A percentile compares a stretch with the other conserved stretches of the same genome.
These are phyloP conservation scores for Lasiosphaeris hirsuta DNA, from an alignment of 495 filamentous ascomycete genomes.

Conservation along the genomic window DNA sequence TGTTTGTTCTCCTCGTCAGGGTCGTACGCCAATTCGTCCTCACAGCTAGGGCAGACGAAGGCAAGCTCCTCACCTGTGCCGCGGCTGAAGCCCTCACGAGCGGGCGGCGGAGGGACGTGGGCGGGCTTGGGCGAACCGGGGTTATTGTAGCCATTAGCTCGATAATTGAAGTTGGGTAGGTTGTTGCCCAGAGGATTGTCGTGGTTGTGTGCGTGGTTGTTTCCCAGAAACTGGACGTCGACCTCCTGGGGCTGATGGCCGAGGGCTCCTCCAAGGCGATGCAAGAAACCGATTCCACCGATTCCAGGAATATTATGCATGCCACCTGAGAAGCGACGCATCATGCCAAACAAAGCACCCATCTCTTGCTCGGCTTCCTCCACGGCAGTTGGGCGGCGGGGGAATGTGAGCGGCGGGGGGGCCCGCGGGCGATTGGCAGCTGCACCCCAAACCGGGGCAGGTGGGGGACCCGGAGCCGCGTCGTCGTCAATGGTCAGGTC, in stretches of 20 bases:
- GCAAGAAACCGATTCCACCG: slow-evolving; percentile 1
- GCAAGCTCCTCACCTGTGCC: slow-evolving; percentile 38
- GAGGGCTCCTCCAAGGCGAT: slow-evolving; percentile 1
- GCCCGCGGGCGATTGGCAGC: not conserved
- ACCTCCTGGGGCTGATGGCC: slow-evolving; percentile 13
- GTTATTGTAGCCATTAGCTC: slow-evolving; percentile 22
- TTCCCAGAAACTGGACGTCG: slow-evolving; percentile 18
- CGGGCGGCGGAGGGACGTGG: slow-evolving; percentile 32
- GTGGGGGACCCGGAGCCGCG: slow-evolving; percentile 20
- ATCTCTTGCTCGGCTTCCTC: slow-evolving; percentile 6
- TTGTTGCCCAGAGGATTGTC: slow-evolving; percentile 29
- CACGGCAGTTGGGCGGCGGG: not conserved
- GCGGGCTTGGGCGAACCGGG: slow-evolving; percentile 24
- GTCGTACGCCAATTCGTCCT: slow-evolving; percentile 45
- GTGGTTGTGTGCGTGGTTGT: not conserved
- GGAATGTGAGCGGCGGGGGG: not conserved
- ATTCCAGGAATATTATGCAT: too few relatives aligned
- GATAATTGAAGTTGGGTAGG: slow-evolving; percentile 30
- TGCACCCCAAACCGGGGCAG: not conserved
- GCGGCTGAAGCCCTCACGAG: slow-evolving; percentile 41
- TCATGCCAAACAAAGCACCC: slow-evolving; percentile 21
- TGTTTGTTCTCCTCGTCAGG: slow-evolving; percentile 27
- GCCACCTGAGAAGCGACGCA: slow-evolving; percentile 10
- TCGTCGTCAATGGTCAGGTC: slow-evolving; percentile 38
- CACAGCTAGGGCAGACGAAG: slow-evolving; percentile 45